A percentile compares a stretch with the other conserved stretches of the same genome.
Conservation (phyloP, 805 yeast species). For the Myxozyma melibiosi region DNA sequence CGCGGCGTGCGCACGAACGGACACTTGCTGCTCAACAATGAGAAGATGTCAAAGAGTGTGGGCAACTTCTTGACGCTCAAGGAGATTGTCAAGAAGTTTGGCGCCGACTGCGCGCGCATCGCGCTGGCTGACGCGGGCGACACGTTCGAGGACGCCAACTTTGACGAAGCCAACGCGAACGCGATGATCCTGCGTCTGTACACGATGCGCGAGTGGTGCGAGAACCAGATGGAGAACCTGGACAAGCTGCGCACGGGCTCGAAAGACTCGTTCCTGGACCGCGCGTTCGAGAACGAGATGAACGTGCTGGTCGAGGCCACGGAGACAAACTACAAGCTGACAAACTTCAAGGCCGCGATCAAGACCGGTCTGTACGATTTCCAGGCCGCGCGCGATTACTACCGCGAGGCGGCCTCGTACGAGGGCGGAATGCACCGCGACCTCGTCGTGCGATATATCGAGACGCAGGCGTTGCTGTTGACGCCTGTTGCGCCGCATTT, state of each 20-base stretch:
- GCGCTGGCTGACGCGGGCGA: slow-evolving; percentile 99
- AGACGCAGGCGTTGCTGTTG: slow-evolving; percentile 77
- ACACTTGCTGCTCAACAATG: slow-evolving; percentile 90
- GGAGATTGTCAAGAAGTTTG: slow-evolving; percentile 82
- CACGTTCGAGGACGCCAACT: slow-evolving; percentile 94
- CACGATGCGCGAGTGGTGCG: slow-evolving; percentile 94
- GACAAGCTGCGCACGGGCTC: slow-evolving; percentile 45
- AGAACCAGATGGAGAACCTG: slow-evolving; percentile 55
- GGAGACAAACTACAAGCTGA: slow-evolving; percentile 64
- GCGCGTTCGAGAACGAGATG: slow-evolving; percentile 92
- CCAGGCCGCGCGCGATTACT: slow-evolving; percentile 94
- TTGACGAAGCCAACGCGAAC: slow-evolving; percentile 94
- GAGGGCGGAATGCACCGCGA: slow-evolving; percentile 77
- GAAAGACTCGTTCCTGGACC: slow-evolving; percentile 70
- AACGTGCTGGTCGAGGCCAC: slow-evolving; percentile 76
- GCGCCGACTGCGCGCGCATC: slow-evolving; percentile 96
- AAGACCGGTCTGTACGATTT: slow-evolving; percentile 90
- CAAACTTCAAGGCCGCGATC: slow-evolving; percentile 85
- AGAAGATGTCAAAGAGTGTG: slow-evolving; percentile 96
- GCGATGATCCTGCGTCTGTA: slow-evolving; percentile 94
- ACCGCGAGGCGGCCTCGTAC: slow-evolving; percentile 72
- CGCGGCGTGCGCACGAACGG: slow-evolving; percentile 92
- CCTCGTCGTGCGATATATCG: slow-evolving; percentile 78
- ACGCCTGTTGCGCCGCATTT: slow-evolving; percentile 97
- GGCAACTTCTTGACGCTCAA: slow-evolving; percentile 94